Base-by-base conservation (phyloP, 352 stramenopile genomes). In the Elongisporangium anandrum region DNA sequence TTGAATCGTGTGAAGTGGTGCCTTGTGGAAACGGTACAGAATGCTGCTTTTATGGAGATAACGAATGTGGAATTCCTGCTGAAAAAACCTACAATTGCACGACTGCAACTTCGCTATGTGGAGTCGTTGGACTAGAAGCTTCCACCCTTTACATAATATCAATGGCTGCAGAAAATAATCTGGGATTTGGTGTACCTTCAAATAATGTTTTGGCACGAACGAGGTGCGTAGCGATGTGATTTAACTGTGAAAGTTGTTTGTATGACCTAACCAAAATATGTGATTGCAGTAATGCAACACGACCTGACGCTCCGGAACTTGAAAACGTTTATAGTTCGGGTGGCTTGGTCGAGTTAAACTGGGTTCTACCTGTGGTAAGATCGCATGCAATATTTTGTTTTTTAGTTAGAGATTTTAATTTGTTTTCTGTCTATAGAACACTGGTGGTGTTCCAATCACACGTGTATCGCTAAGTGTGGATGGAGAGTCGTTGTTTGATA, bases 311-410 rank as follows among this genome's bases (percentile, higher is more conserved):
- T 9, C 73, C 77, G 16, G 50, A 24, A 7, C 39, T 87, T 23
- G 23, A 68, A 8, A 17, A 72, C 13, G 20, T 48, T 1, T 60
- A 54, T 6, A 50, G 52, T 38, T 62, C 70, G 21, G 71, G 71
- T 56, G 77, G 77, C 0, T 73, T 63, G 0, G 68, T 84, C n/a
- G 19, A 38, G 9, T 50, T 85, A 7, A 49, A 56, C n/a, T 82
- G 67, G 75, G 50, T 23, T 17, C 51, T 78, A 23, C 63, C 75
- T 23, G 47, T 54, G 70, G 77, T 87, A 73, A 21, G 60, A 23
- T 0, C 15, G 29, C 20, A 41, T 26, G 3, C 4, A 58, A 23
- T 21, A 59, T 63, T 38, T 26, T 34, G n/a, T n/a, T n/a, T 39
- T 29, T 61, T 20, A 13, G 22, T 49, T 52, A 58, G 49, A 26